Base-by-base conservation (phyloP, 768 basidiomycete species). In the Boletus huronensis region DNA sequence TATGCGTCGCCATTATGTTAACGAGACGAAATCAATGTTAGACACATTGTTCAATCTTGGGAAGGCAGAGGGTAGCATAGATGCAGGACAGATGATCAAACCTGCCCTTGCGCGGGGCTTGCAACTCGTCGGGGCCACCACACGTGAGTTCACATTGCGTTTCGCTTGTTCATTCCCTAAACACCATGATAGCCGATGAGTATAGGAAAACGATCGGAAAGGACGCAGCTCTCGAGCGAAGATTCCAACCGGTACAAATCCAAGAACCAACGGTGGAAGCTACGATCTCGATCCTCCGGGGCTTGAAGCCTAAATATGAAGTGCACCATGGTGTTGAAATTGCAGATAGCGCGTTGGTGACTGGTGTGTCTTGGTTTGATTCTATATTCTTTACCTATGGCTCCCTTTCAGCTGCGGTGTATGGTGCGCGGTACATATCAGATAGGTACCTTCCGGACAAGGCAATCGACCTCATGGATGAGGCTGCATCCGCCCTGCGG, bases 241-340 rank as follows among this genome's bases (percentile, higher is more conserved):
- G 93, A 2, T 96, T 97, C 74, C 93, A 95, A 63, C 91, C 93
- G 0, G 87, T 97, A 6, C 78, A 78, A 38, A 92, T 96, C 50
- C 89, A 93, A 35, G 93, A 96, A 64, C 93, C 93, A 0, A 85
- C 88, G 0, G 88, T 95, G 10, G 85, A 88, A 50, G 83, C 85
- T 1, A 91, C 90, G 0, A 89, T 90, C 23, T 87, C 88, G 1
- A 97, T 97, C 53, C 78, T 96, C 0, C 87, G 92, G 19, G 93
- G 93, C 8, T 75, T 95, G 32, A 93, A 93, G 65, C 68, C 87
- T 0, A 77, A 84, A 39, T 94, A 95, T 62, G 93, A 96, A 61
- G 90, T 93, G 1, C 93, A 97, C 63, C 93, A 95, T 57, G 93
- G 93, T 29, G 93, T 97, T 2, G 90, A 91, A 64, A 94, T 97